These are phyloP conservation scores for Moringa oleifera DNA, from an alignment of 345 rosid species.

Conservation along the genomic window DNA sequence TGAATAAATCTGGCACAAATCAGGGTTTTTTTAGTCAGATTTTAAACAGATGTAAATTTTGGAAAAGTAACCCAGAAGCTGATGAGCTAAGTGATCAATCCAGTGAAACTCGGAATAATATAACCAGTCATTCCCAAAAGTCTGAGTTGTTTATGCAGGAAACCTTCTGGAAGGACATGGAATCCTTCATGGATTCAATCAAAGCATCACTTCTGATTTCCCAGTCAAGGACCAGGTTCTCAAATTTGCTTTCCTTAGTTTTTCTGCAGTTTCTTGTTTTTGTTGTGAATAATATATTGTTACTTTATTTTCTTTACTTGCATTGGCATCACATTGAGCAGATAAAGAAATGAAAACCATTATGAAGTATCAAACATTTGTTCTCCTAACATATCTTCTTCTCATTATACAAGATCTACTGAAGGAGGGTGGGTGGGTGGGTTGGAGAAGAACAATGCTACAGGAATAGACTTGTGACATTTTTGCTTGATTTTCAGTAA, in stretches of 20 bases:
- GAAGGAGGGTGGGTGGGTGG: too few species aligned
- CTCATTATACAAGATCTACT: too few species aligned
- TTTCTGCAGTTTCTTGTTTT: slow-evolving; percentile 7
- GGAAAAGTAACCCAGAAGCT: slow-evolving; percentile 24
- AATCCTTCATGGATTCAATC: slow-evolving; percentile 46
- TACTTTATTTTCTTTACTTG: too few species aligned
- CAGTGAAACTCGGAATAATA: slow-evolving; percentile 17
- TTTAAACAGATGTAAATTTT: slow-evolving; percentile 29
- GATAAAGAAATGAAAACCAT: background rate
- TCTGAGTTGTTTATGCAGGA: slow-evolving; percentile 35
- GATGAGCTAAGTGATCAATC: slow-evolving; percentile 24
- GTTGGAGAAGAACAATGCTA: too few species aligned
- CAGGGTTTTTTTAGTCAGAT: slow-evolving; percentile 31
- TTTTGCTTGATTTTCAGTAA: too few species aligned
- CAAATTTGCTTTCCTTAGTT: slow-evolving; percentile 12
- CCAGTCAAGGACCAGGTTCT: slow-evolving; percentile 65
- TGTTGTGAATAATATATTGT: background rate
- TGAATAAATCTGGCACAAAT: slow-evolving; percentile 15
- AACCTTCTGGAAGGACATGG: slow-evolving; percentile 55
- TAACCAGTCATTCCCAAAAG: slow-evolving; percentile 16
- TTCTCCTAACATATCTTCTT: too few species aligned
- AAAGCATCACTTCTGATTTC: slow-evolving; percentile 45
- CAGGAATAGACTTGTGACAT: too few species aligned
- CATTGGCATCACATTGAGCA: background rate
- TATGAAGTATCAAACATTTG: too few species aligned